Base-by-base conservation (phyloP, 83 land plant genomes). In the Picea abies region DNA sequence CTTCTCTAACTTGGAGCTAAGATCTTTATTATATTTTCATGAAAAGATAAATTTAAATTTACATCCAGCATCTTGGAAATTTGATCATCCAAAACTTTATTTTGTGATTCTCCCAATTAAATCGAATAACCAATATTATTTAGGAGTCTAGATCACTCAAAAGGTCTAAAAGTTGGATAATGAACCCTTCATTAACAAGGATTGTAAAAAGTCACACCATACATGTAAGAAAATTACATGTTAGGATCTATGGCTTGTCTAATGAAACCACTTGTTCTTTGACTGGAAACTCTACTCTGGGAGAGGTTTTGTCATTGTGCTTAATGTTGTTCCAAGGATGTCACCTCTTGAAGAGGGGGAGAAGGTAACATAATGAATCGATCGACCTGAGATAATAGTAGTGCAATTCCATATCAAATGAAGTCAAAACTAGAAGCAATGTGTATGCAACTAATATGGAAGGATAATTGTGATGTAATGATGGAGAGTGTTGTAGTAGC, bases 191-290 rank as follows among this genome's bases (percentile, higher is more conserved):
- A 2, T 68, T 1, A 14, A 29, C 22, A 68, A 32, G 39, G 56
- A 49, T 9, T 2, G 23, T 65, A 23, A 23, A 9, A 9, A 23
- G 0, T 11, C 29, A 9, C 12, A 4, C 71, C 71, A 68, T 68
- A 1, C 5, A 68, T 68, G 11, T 49, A 49, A 9, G 58, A 1
- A 69, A 69, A 69, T 23, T 69, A 69, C 2, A 69, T 69, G 5
- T 69, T 69, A 23, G 72, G 20, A 69, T 69, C 72, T 69, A 35
- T 69, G 41, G 17, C 37, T 29, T 26, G 44, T 69, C 72, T 69
- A 4, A 29, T 11, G 37, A 25, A 29, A 32, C 35, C 72, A 15
- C 72, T 4, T 32, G 6, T 32, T 69, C 41, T 69, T 4, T 67
- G 9, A 67, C 1, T 25, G 9, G 11, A 26, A 26, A 69, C 20